These are phyloP conservation scores for Craspedostauros australis DNA, from an alignment of 108 stramenopile genomes.

Conservation along the genomic window DNA sequence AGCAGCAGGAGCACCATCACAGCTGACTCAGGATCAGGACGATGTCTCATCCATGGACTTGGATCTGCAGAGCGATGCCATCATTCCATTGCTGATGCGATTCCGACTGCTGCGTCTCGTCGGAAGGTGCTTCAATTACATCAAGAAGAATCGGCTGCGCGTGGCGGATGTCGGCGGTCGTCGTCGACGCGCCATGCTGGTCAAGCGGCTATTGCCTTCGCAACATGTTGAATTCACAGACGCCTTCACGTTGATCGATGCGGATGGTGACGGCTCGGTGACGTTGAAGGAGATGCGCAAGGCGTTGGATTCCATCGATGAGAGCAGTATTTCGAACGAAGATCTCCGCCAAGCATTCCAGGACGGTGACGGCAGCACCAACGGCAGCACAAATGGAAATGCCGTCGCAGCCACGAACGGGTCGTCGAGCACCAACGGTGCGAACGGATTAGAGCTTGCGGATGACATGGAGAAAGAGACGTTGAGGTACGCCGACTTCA, in stretches of 20 bases:
- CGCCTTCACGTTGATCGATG: slow-evolving; percentile 66
- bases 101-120: slow-evolving; percentile 73
- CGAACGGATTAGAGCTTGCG: no score
- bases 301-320: slow-evolving; percentile 46
- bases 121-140: slow-evolving; percentile 74
- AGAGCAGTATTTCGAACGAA: slow-evolving; percentile 39
- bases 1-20: no score
- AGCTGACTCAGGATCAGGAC: no score
- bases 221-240: slow-evolving; percentile 64
- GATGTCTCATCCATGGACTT: neutral
- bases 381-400: no score
- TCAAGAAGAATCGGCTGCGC: slow-evolving; percentile 49
- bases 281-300: slow-evolving; percentile 56
- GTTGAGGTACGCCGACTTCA: slow-evolving; percentile 60
- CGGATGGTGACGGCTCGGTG: slow-evolving; percentile 47
- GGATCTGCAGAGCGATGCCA: slow-evolving; percentile 15
- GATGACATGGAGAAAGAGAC: no score
- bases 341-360: no score
- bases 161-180: slow-evolving; percentile 61
- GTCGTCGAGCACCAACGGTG: no score
- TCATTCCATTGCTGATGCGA: slow-evolving; percentile 33
- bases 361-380: no score
- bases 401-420: no score
- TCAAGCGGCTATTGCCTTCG: slow-evolving; percentile 45
- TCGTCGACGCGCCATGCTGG: slow-evolving; percentile 52